Percentiles rank a stretch among this genome's conserved stretches.
These are phyloP conservation scores for Fusarium miscanthi DNA, from an alignment of 2,329 filamentous ascomycete species.

Conservation along the genomic window DNA sequence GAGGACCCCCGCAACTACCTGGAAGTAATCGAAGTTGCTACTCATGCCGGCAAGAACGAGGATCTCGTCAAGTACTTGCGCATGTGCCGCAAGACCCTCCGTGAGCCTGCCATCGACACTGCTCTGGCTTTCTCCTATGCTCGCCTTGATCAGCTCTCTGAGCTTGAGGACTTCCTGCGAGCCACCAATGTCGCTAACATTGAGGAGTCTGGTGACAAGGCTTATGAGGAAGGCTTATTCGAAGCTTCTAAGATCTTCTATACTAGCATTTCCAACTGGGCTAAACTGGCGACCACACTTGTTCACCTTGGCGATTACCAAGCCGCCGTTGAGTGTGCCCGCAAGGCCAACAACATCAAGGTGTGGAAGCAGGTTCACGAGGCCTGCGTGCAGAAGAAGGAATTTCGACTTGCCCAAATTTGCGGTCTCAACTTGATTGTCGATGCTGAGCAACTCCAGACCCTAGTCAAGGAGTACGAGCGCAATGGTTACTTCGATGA, in stretches of 20 bases:
- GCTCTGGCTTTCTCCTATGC: conserved; percentile 94
- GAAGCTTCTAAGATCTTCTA: conserved; percentile 99
- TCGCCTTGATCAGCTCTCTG: conserved; percentile 87
- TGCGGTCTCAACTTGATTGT: conserved; percentile 98
- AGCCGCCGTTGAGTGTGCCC: conserved; percentile 94
- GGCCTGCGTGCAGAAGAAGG: conserved; percentile 96
- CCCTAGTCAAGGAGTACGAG: conserved; percentile 97
- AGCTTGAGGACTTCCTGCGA: conserved; percentile 96
- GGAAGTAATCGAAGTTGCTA: conserved; percentile 96
- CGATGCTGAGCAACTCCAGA: conserved; percentile 93
- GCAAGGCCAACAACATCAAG: conserved; percentile 99
- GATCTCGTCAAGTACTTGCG: conserved; percentile 95
- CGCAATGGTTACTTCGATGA: conserved; percentile 98
- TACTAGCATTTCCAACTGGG: conserved; percentile 99
- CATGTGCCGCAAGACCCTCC: conserved; percentile 97
- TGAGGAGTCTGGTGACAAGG: conserved; percentile 97
- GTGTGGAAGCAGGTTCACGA: conserved; percentile 99
- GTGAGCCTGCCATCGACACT: conserved; percentile 93
- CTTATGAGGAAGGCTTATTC: conserved; percentile 92
- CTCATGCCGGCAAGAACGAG: conserved; percentile 95
- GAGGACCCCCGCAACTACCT: conserved; percentile 91
- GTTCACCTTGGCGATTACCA: conserved; percentile 99
- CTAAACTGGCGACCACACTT: conserved; percentile 95
- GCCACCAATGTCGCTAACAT: conserved; percentile 94
- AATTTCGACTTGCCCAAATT: conserved; percentile 98